Conservation (phyloP, 169 alveolate genomes). For the Pseudocohnilembus persalinus region DNA sequence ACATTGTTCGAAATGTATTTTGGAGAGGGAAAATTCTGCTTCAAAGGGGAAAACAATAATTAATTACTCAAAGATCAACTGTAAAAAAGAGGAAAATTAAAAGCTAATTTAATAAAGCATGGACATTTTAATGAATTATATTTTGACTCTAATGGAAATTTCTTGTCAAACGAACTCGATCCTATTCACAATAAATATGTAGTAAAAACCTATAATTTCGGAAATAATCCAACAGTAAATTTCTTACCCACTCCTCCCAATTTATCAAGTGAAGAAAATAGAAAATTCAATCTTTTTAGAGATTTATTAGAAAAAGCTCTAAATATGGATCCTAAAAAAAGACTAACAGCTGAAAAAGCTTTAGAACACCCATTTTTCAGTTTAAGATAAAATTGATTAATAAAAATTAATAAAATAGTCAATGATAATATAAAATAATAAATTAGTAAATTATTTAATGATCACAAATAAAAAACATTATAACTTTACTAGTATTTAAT, state of each 20-base stretch:
- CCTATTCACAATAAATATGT: conserved; percentile 39
- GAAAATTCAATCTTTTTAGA: conserved; percentile 68
- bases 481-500: too few relatives aligned
- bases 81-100: conserved; percentile 69
- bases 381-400: too few relatives aligned
- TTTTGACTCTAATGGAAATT: conserved; percentile 41
- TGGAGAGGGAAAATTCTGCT: conserved; percentile 96
- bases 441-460: too few relatives aligned
- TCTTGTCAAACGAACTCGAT: conserved; percentile 46
- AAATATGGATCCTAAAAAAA: conserved; percentile 93
- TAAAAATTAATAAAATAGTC: too few relatives aligned
- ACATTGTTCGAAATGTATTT: conserved; percentile 96
- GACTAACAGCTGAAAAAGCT: conserved; percentile 96
- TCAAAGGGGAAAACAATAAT: conserved; percentile 82
- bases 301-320: conserved; percentile 95
- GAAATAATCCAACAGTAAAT: conserved; percentile 36
- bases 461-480: too few relatives aligned
- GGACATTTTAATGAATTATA: conserved; percentile 34
- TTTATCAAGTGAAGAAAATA: conserved; percentile 37
- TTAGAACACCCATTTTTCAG: conserved; percentile 92
- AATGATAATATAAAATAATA: too few relatives aligned
- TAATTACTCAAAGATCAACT: conserved; percentile 71
- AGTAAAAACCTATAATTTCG: conserved; percentile 36
- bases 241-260: conserved; percentile 2
- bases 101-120: conserved; percentile 59